A percentile compares a stretch with the other conserved stretches of the same genome.
Conservation (phyloP, 1,284 basidiomycete species). For the Fomitopsis betulina region DNA sequence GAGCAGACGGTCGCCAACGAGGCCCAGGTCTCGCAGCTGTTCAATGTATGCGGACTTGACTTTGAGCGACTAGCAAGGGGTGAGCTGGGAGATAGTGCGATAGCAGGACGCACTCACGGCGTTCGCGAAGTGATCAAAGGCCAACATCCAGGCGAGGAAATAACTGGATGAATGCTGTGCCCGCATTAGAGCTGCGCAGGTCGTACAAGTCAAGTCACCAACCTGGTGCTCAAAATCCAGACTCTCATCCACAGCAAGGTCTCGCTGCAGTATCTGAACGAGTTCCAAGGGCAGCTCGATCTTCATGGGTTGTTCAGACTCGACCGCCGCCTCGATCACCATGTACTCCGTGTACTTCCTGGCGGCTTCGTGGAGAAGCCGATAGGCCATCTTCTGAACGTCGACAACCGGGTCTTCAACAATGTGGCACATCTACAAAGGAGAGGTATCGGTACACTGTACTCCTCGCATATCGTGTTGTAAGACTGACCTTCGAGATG, state of each 20-base stretch:
- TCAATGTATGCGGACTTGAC: constrained; percentile 81
- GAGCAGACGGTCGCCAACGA: constrained; percentile 67
- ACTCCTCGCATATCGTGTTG: neutral
- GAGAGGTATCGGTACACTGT: neutral
- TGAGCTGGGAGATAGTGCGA: neutral
- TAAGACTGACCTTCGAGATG: constrained; percentile 49
- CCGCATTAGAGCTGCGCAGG: neutral
- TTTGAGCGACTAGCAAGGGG: constrained; percentile 62
- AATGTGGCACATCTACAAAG: constrained; percentile 66
- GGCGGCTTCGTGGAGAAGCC: constrained; percentile 60
- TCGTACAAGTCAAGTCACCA: constrained; percentile 5
- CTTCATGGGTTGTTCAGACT: constrained; percentile 47
- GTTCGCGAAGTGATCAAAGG: constrained; percentile 84
- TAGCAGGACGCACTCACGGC: constrained; percentile 52
- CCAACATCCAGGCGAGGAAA: constrained; percentile 87
- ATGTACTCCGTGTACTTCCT: constrained; percentile 70
- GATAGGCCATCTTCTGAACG: constrained; percentile 71
- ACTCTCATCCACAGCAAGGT: constrained; percentile 36
- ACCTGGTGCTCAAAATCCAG: constrained; percentile 35
- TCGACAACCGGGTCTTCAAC: constrained; percentile 60
- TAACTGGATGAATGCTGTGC: constrained; percentile 51
- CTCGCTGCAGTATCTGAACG: constrained; percentile 55
- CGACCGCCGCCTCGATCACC: constrained; percentile 83
- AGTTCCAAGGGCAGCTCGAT: constrained; percentile 64
- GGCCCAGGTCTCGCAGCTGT: constrained; percentile 70